Base-by-base conservation (phyloP, 768 basidiomycete genomes). In the Lactifluus piperatus region DNA sequence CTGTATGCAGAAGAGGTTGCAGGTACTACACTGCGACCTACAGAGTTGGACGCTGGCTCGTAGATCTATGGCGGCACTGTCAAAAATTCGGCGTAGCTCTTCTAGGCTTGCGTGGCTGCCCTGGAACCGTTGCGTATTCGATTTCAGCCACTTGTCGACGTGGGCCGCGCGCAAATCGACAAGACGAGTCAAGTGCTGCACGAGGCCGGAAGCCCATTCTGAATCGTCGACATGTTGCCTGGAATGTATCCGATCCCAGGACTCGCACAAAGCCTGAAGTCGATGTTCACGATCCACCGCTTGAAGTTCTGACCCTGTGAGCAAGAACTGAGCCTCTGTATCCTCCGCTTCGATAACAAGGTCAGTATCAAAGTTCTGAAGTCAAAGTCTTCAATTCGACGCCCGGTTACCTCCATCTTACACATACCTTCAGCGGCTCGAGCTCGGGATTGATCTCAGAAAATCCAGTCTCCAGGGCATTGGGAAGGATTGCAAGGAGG, bases 361-460 rank as follows among this genome's bases (percentile, higher is more conserved):
- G 57, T 81, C 79, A 10, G 77, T 78, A 61, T 84, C 81, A 46
- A 82, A 65, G 63, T 81, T 80, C 82, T 81, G 16, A 37, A 5
- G 30, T 32, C 30, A 32, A n/a, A 16, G 26, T 16, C 5, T 1
- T 60, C 5, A 54, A 24, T 45, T 34, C 46, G 13, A n/a, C 11
- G 14, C 11, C 27, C n/a, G 3, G 1, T 5, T 29, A n/a, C 24
- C n/a, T 36, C 11, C 5, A 24, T 47, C 7, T 5, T 32, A n/a
- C 0, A 2, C 32, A 36, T 55, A 81, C 83, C 73, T 80, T 83
- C 29, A 84, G 67, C 1, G 74, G 77, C 60, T 82, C 81, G 2
- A 48, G 66, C 20, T 76, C 76, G 0, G 80, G 77, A 5, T 73
- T 70, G 14, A 75, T 59, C 50, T 81, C 81, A 4, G 74, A 69